A percentile compares a stretch with the other conserved stretches of the same genome.
These are phyloP conservation scores for Colletotrichum endophyticum DNA, from an alignment of 2,329 filamentous ascomycete species.

Conservation along the genomic window DNA sequence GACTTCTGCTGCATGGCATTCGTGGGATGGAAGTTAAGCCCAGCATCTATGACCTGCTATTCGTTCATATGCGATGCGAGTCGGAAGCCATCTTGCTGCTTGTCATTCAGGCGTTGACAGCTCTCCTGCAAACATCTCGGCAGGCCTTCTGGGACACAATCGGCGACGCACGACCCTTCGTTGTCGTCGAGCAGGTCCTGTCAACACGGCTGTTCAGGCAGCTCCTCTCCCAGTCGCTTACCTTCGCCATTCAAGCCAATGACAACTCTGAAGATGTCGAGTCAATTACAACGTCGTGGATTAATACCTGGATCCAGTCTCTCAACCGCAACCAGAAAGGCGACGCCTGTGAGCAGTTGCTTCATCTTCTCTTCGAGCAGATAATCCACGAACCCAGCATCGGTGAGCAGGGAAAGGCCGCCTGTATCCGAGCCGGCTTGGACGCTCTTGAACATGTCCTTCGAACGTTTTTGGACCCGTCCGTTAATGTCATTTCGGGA, in stretches of 20 bases:
- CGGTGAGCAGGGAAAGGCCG: constrained; percentile 61
- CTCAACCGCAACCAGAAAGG: constrained; percentile 77
- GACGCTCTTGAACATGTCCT: constrained; percentile 62
- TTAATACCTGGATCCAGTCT: constrained; percentile 77
- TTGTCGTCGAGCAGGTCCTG: constrained; percentile 85
- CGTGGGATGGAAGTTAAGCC: constrained; percentile 79
- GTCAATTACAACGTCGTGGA: constrained; percentile 77
- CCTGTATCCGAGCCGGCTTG: constrained; percentile 70
- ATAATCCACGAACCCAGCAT: constrained; percentile 60
- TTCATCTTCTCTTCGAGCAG: constrained; percentile 74
- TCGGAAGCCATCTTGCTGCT: constrained; percentile 67
- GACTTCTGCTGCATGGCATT: constrained; percentile 78
- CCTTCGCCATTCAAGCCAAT: constrained; percentile 51
- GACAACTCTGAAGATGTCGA: constrained; percentile 52
- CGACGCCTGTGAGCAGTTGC: constrained; percentile 80
- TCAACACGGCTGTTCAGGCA: constrained; percentile 69
- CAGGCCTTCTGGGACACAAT: constrained; percentile 89
- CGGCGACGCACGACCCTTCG: constrained; percentile 78
- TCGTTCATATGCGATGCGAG: constrained; percentile 58
- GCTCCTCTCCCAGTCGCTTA: constrained; percentile 66
- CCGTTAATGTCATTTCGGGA: constrained; percentile 41
- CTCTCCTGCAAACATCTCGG: constrained; percentile 76
- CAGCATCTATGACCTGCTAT: constrained; percentile 69
- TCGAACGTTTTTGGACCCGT: constrained; percentile 56
- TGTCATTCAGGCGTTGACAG: constrained; percentile 72